Evolutionary conservation across 179 eudicot species (phyloP).

Genomic region (Beta macrorhiza): DNA sequence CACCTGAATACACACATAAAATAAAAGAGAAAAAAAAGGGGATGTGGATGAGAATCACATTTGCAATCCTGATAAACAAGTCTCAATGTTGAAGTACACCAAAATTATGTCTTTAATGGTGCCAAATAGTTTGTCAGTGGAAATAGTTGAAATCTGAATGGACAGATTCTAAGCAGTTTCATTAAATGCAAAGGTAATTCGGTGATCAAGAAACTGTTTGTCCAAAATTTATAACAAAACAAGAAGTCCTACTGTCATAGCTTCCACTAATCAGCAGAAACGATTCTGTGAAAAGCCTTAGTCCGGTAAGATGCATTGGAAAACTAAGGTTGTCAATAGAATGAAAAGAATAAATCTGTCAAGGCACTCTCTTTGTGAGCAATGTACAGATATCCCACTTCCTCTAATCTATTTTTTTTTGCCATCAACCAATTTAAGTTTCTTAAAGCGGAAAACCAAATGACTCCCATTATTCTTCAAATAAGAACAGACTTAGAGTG

Average conservation of each 20-base stretch:
- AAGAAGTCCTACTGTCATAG: not conserved
- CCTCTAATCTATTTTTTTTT: not conserved
- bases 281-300: not conserved
- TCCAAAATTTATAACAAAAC: not conserved
- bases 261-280: not conserved
- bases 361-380: not conserved
- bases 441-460: not conserved
- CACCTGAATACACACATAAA: constrained; percentile 40
- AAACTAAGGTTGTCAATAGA: not conserved
- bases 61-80: not conserved
- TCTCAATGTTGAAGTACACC: not conserved
- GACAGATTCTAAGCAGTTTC: not conserved
- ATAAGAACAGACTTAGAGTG: too few species aligned
- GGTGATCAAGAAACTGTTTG: not conserved
- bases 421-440: not conserved
- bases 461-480: not conserved
- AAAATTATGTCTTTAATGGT: not conserved
- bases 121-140: not conserved
- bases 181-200: not conserved
- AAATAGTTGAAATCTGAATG: not conserved
- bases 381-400: not conserved
- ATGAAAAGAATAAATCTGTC: not conserved
- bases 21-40: not conserved
- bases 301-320: not conserved
- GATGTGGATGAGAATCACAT: not conserved